Evolutionary conservation across 208 protist species (phyloP).

Genomic region (Dictyostelium gargantuum): DNA sequence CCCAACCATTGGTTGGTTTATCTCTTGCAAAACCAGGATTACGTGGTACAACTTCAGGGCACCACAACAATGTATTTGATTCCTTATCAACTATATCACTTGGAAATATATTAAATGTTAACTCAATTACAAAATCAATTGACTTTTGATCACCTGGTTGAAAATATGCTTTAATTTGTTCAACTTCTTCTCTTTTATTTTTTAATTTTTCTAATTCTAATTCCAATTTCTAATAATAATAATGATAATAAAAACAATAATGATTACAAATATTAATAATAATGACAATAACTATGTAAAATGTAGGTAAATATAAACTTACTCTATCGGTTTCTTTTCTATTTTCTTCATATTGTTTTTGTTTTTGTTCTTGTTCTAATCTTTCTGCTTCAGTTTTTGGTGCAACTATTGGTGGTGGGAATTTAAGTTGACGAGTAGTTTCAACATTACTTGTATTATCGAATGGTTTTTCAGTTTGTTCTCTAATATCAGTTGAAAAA

Average conservation of each 20-base stretch:
- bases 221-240: conserved; percentile 22
- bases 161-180: not conserved
- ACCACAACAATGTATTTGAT: not conserved
- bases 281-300: no score
- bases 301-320: not conserved
- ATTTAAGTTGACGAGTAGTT: not conserved
- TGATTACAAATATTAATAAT: not conserved
- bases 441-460: not conserved
- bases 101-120: conserved; percentile 21
- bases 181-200: conserved; percentile 14
- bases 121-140: not conserved
- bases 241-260: not conserved
- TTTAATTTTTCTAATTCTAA: conserved; percentile 26
- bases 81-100: conserved; percentile 10
- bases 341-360: not conserved
- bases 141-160: not conserved
- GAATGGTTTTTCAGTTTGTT: conserved; percentile 13
- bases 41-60: conserved; percentile 1
- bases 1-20: not conserved
- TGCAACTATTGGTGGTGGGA: conserved; percentile 1
- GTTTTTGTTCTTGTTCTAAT: not conserved
- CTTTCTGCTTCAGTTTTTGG: conserved; percentile 43
- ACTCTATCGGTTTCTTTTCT: conserved; percentile 23
- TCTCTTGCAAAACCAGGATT: conserved; percentile 21
- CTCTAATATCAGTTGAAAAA: conserved; percentile 40